phyloP scores from a whole-genome alignment of 2,329 filamentous ascomycete species.

The Neonectria ditissima region DNA sequence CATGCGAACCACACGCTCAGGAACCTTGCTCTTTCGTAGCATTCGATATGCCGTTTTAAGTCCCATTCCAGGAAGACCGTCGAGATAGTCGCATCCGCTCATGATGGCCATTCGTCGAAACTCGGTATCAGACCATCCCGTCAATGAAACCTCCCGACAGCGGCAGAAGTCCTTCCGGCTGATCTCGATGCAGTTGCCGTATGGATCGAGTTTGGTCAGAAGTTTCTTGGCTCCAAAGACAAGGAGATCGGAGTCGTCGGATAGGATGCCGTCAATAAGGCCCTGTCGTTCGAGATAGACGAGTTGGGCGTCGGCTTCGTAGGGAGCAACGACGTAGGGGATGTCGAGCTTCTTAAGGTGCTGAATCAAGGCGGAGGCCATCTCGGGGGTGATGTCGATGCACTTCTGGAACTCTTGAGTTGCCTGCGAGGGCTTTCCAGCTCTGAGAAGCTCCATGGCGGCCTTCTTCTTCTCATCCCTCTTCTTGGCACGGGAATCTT shows the following conservation, averaged over 20 bases:
- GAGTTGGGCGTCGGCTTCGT: conserved; percentile 97
- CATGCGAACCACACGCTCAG: conserved; percentile 84
- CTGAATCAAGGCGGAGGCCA: conserved; percentile 92
- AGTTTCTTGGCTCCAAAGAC: conserved; percentile 94
- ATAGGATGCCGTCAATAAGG: conserved; percentile 87
- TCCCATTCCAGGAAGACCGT: conserved; percentile 85
- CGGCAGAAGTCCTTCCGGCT: conserved; percentile 89
- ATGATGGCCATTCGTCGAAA: conserved; percentile 97
- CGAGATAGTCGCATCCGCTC: conserved; percentile 96
- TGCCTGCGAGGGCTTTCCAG: conserved; percentile 84
- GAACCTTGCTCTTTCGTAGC: conserved; percentile 88
- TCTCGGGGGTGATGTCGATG: conserved; percentile 94
- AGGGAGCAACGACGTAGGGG: conserved; percentile 92
- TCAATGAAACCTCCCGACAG: conserved; percentile 87
- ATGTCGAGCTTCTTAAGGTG: conserved; percentile 85
- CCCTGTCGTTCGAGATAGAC: conserved; percentile 92
- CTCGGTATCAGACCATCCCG: conserved; percentile 91
- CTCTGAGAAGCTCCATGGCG: conserved; percentile 82
- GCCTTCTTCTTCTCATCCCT: conserved; percentile 81
- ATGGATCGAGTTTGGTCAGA: conserved; percentile 93
- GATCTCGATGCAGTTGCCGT: conserved; percentile 93
- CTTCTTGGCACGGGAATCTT: conserved; percentile 78
- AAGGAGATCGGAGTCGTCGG: conserved; percentile 94
- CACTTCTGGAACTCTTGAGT: conserved; percentile 92
- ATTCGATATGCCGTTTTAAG: conserved; percentile 93